phyloP scores from a whole-genome alignment of 164 flowering plant genomes.

The Litsea cubeba region DNA sequence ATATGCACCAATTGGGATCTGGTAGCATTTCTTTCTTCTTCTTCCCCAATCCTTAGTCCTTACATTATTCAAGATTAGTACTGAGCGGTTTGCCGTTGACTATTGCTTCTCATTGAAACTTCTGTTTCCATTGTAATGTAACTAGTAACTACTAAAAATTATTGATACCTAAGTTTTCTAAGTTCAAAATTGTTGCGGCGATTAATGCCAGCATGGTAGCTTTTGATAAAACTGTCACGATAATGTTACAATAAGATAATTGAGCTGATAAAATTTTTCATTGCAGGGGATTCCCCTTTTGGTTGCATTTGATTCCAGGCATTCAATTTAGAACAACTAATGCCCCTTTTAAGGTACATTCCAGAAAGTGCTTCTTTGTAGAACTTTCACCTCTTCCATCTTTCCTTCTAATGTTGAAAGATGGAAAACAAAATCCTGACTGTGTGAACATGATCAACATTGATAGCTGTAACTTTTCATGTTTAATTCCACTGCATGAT shows the following conservation, averaged over 20 bases:
- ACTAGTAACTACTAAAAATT: neutral
- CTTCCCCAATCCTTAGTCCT: neutral
- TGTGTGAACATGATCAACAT: neutral
- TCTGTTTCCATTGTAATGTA: neutral
- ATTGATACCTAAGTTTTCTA: neutral
- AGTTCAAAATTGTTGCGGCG: neutral
- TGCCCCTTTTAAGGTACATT: constrained; percentile 42
- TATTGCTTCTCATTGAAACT: neutral
- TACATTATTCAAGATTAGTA: neutral
- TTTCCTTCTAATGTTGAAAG: neutral
- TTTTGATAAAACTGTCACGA: neutral
- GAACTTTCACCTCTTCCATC: neutral
- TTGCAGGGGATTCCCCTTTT: constrained; percentile 57
- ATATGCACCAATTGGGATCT: neutral
- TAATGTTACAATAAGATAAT: neutral
- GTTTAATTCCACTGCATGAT: neutral
- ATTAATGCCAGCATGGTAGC: neutral
- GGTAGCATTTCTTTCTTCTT: neutral
- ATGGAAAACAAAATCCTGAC: neutral
- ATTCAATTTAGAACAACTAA: constrained; percentile 57
- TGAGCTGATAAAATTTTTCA: neutral
- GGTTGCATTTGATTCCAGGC: constrained; percentile 65
- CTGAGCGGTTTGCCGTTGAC: neutral
- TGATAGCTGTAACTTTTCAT: neutral
- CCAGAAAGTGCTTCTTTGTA: neutral